phyloP scores from a whole-genome alignment of 805 yeast species.

The Wickerhamiella dianesei region DNA sequence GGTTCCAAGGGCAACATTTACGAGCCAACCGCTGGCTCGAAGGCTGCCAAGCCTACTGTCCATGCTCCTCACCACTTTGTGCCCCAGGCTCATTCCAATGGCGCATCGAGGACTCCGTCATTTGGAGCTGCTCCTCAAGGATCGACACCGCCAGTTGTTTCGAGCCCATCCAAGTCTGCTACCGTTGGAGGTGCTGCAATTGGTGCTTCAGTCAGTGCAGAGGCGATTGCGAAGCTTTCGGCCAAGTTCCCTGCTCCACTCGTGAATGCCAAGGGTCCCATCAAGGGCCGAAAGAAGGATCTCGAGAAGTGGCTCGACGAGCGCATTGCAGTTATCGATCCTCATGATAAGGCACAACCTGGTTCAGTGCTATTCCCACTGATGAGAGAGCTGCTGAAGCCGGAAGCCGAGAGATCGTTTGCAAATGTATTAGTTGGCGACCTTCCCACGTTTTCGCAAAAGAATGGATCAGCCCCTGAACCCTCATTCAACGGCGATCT shows the following conservation, averaged over 20 bases:
- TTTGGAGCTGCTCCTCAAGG: neutral
- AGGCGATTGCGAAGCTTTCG: slow-evolving; percentile 21
- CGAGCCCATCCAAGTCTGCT: neutral
- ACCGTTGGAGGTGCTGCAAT: slow-evolving; percentile 2
- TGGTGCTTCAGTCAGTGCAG: slow-evolving; percentile 3
- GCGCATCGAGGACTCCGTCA: neutral
- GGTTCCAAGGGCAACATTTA: neutral
- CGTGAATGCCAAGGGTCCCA: slow-evolving; percentile 28
- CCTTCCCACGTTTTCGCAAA: neutral
- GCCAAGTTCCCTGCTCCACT: slow-evolving; percentile 57
- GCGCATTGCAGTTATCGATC: slow-evolving; percentile 20
- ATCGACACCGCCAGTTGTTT: neutral
- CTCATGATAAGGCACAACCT: neutral
- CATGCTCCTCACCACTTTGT: neutral
- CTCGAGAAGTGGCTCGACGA: slow-evolving; percentile 54
- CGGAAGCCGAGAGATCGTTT: slow-evolving; percentile 4
- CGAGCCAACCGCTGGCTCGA: neutral
- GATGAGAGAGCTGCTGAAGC: slow-evolving; percentile 11
- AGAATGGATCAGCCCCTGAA: neutral
- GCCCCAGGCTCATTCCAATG: neutral
- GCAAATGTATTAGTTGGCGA: neutral
- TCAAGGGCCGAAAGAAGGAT: slow-evolving; percentile 50
- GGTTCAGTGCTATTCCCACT: slow-evolving; percentile 12
- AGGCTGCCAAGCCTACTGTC: neutral
- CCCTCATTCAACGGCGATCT: neutral